Base-by-base conservation (phyloP, 2,329 filamentous ascomycete genomes). In the Aspergillus nomiae region DNA sequence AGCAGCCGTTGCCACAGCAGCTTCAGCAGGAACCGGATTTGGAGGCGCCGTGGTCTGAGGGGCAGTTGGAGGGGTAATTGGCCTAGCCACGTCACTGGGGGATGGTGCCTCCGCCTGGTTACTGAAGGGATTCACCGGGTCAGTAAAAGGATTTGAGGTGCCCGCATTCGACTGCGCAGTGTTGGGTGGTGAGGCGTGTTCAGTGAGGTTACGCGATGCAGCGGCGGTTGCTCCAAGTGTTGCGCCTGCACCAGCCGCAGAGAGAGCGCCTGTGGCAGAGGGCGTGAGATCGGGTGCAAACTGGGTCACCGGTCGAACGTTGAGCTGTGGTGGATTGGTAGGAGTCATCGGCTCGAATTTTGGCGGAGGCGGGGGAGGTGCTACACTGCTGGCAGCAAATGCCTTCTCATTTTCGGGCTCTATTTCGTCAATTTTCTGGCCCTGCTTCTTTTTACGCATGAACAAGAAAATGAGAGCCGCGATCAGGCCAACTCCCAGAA, bases 261-360 rank as follows among this genome's bases (percentile, higher is more conserved):
- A 59, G 11, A 69, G 58, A 57, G 70, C 71, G 26, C 68, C 65
- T 60, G 76, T 68, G 62, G 70, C 65, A 61, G 66, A 76, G 77
- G 61, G 19, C 26, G 75, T 81, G 65, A 91, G 85, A 72, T 87
- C 88, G 6, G 92, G 91, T 45, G 92, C 84, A 78, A 97, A 94
- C 71, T 95, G 89, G 46, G 92, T 94, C 56, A 95, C 86, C 3
- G 93, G 93, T 56, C 92, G 90, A 59, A 97, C 84, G 73, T 92
- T 96, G 65, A 97, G 85, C 65, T 90, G 90, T n/a, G 93, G 92
- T 51, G 93, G 89, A 38, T 81, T 85, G 34, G 83, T 64, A 64
- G 75, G 70, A 65, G 75, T 72, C 32, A 78, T 80, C 14, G 81
- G 74, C 55, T 75, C 71, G 56, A 71, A 68, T 24, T 77, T 80